Evolutionary conservation across 2,329 filamentous ascomycete species (phyloP).

Genomic region (Beauveria rudraprayagi): DNA sequence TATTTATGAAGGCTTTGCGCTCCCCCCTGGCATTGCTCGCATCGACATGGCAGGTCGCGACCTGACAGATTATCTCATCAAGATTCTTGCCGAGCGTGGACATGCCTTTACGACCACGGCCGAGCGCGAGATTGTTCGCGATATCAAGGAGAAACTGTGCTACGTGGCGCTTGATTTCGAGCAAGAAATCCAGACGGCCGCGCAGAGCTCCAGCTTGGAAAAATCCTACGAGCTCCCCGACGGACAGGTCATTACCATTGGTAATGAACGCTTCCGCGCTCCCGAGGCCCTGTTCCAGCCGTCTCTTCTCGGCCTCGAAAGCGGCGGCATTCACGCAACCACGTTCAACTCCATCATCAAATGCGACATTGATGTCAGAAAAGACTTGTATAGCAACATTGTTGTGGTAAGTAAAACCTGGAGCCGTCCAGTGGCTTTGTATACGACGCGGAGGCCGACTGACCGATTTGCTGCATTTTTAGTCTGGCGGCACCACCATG

Average conservation of each 20-base stretch:
- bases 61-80: slow-evolving; percentile 99
- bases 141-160: slow-evolving; percentile 99
- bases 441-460: too few relatives aligned
- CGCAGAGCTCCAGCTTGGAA: slow-evolving; percentile 97
- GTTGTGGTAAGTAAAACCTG: slow-evolving; percentile 74
- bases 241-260: slow-evolving; percentile 99
- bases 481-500: slow-evolving; percentile 99
- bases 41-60: slow-evolving; percentile 99
- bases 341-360: slow-evolving; percentile 99
- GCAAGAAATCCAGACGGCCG: slow-evolving; percentile 99
- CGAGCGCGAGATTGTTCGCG: slow-evolving; percentile 99
- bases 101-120: slow-evolving; percentile 99
- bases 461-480: slow-evolving; percentile 4
- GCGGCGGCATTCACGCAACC: slow-evolving; percentile 97
- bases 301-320: slow-evolving; percentile 94
- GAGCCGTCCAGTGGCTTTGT: too few relatives aligned
- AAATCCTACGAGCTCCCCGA: slow-evolving; percentile 99
- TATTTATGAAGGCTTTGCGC: slow-evolving; percentile 99
- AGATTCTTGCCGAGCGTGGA: slow-evolving; percentile 98
- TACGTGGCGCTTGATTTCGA: slow-evolving; percentile 99
- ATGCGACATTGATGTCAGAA: slow-evolving; percentile 99
- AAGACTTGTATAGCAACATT: slow-evolving; percentile 99
- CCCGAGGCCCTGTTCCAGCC: slow-evolving; percentile 99
- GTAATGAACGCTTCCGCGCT: slow-evolving; percentile 99
- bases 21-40: slow-evolving; percentile 99